These are phyloP conservation scores for Solanum piurae DNA, from an alignment of 257 asterid species.

Conservation along the genomic window DNA sequence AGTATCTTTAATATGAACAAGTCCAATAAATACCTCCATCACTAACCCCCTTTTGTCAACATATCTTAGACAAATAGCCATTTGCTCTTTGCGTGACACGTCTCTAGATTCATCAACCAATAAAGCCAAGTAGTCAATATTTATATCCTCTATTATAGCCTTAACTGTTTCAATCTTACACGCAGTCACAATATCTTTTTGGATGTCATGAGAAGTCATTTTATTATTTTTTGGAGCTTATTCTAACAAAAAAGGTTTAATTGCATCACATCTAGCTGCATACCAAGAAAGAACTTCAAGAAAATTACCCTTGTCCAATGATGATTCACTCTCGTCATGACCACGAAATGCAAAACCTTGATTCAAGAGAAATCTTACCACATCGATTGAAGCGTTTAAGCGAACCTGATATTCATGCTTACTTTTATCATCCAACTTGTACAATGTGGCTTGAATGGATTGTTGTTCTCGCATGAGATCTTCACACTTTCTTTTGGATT, in stretches of 20 bases:
- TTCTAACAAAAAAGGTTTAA: background rate
- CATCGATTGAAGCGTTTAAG: background rate
- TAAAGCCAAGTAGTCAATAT: background rate
- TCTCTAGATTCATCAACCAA: no score
- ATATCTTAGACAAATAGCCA: background rate
- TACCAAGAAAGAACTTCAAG: background rate
- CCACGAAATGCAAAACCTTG: background rate
- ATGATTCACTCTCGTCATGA: background rate
- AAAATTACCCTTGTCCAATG: background rate
- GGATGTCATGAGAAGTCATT: background rate
- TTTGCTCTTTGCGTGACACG: background rate
- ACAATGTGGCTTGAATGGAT: no score
- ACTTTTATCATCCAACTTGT: no score
- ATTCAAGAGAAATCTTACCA: background rate
- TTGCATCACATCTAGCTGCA: background rate
- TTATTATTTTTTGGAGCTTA: background rate
- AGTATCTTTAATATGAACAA: no score
- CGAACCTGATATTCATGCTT: background rate
- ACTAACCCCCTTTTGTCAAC: background rate
- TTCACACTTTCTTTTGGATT: no score
- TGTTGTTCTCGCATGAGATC: no score
- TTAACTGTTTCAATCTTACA: background rate
- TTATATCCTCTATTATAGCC: background rate
- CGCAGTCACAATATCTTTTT: background rate
- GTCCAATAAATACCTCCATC: background rate